These are phyloP conservation scores for Sporopachydermia lactativora DNA, from an alignment of 805 yeast genomes.

Conservation along the genomic window DNA sequence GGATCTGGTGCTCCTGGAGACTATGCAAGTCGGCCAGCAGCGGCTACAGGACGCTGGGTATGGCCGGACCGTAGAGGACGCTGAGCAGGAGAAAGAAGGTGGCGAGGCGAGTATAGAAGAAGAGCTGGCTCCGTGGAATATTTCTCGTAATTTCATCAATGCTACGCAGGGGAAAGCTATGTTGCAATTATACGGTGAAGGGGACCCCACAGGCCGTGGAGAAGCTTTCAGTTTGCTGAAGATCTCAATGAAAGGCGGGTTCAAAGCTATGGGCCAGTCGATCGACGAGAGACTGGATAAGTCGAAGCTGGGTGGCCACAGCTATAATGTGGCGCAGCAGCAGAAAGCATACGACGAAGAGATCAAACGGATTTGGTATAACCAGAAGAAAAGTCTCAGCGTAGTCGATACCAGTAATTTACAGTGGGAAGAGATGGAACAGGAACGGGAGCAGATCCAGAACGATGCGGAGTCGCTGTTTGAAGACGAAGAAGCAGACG, in stretches of 20 bases:
- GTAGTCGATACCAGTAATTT: constrained; percentile 24
- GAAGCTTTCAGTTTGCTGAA: constrained; percentile 79
- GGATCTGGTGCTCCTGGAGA: constrained; percentile 72
- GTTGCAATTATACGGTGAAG: constrained; percentile 88
- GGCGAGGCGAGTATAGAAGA: constrained; percentile 58
- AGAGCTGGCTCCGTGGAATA: constrained; percentile 87
- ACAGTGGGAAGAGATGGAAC: constrained; percentile 19
- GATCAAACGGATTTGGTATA: constrained; percentile 78
- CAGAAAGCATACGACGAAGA: constrained; percentile 90
- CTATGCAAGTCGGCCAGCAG: constrained; percentile 92
- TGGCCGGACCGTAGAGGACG: constrained; percentile 28
- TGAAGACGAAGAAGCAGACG: constrained; percentile 23
- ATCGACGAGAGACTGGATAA: constrained; percentile 25
- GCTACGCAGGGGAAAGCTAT: constrained; percentile 96
- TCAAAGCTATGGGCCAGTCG: constrained; percentile 30
- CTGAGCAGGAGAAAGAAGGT: constrained; percentile 25
- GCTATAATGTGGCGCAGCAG: constrained; percentile 70
- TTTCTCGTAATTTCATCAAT: constrained; percentile 78
- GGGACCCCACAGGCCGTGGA: constrained; percentile 88
- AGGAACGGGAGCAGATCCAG: constrained; percentile 10
- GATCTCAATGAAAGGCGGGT: constrained; percentile 93
- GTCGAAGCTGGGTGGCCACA: constrained; percentile 43
- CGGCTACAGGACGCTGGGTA: constrained; percentile 66
- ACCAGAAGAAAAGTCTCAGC: constrained; percentile 52
- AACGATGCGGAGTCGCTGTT: constrained; percentile 5